Evolutionary conservation across 495 filamentous ascomycete species (phyloP).

Genomic region (Neurospora sp.): DNA sequence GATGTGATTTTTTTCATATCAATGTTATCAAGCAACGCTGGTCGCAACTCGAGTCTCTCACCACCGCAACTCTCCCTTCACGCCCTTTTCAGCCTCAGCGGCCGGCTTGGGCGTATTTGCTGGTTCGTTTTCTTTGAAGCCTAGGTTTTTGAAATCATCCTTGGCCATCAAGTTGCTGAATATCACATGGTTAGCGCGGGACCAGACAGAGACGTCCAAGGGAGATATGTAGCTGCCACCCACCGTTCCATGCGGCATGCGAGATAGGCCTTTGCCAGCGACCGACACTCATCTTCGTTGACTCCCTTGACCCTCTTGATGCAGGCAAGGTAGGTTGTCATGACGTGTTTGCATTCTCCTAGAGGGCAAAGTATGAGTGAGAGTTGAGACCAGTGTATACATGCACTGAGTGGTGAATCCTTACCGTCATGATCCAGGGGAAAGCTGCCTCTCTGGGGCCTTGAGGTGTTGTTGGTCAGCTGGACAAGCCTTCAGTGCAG

Average conservation of each 20-base stretch:
- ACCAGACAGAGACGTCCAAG: conserved; percentile 1
- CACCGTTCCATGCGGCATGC: conserved; percentile 91
- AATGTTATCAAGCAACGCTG: not conserved
- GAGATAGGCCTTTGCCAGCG: conserved; percentile 78
- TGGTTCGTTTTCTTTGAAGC: conserved; percentile 40
- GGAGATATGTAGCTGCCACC: conserved; percentile 18
- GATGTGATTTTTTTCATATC: not conserved
- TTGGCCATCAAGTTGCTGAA: conserved; percentile 86
- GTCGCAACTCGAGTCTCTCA: conserved; percentile 6
- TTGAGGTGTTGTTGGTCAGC: conserved; percentile 19
- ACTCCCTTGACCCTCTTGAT: conserved; percentile 70
- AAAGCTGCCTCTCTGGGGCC: conserved; percentile 91
- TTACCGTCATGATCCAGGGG: conserved; percentile 91
- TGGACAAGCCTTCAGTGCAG: conserved; percentile 4
- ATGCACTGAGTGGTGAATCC: conserved; percentile 8
- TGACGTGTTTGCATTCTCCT: conserved; percentile 91
- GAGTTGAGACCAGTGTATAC: not conserved
- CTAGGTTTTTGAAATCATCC: conserved; percentile 87
- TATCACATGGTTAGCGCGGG: not conserved
- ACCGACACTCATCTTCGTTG: conserved; percentile 77
- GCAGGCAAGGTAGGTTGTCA: conserved; percentile 73
- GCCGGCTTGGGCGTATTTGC: conserved; percentile 2
- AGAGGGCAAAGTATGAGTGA: conserved; percentile 2
- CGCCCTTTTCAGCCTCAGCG: conserved; percentile 19
- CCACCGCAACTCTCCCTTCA: conserved; percentile 38